Evolutionary conservation across 2,329 filamentous ascomycete genomes (phyloP).

Genomic region (Fusarium sp.): DNA sequence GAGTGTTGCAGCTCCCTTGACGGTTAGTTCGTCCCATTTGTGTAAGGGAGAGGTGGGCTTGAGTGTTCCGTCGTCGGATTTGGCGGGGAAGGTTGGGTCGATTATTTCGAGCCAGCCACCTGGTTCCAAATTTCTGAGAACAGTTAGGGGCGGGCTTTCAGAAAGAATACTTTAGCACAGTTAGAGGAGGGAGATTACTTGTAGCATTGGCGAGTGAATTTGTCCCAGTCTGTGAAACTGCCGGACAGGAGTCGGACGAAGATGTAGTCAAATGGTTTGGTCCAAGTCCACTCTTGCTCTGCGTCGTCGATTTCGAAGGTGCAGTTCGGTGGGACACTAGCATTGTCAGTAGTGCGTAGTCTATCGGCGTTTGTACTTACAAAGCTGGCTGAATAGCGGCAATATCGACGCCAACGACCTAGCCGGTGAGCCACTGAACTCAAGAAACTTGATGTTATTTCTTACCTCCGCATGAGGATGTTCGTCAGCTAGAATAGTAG

Average conservation of each 20-base stretch:
- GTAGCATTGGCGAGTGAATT: conserved; percentile 1
- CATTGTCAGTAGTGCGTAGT: rapidly evolving
- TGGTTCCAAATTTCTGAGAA: too few relatives aligned
- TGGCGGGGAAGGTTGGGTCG: conserved; percentile 31
- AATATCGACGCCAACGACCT: conserved; percentile 30
- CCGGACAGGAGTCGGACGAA: conserved; percentile 34
- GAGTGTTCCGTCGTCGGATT: conserved; percentile 31
- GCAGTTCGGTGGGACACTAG: conserved; percentile 16
- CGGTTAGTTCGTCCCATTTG: conserved; percentile 28
- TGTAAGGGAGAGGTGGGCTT: background rate
- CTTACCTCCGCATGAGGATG: conserved; percentile 32
- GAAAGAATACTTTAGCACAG: too few relatives aligned
- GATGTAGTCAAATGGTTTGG: conserved; percentile 23
- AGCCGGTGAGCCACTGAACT: too few relatives aligned
- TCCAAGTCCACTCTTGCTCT: conserved; percentile 34
- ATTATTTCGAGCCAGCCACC: conserved; percentile 39
- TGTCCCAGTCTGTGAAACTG: conserved; percentile 33
- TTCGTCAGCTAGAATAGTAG: conserved; percentile 4
- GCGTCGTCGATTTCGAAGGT: conserved; percentile 27
- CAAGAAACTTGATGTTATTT: rapidly evolving
- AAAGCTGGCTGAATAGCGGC: conserved; percentile 27
- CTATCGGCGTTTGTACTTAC: too few relatives aligned
- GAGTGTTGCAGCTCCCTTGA: conserved; percentile 12
- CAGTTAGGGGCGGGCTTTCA: too few relatives aligned
- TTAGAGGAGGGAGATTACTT: background rate